Evolutionary conservation across 2,329 filamentous ascomycete genomes (phyloP).

Genomic region (Colletotrichum sp.): DNA sequence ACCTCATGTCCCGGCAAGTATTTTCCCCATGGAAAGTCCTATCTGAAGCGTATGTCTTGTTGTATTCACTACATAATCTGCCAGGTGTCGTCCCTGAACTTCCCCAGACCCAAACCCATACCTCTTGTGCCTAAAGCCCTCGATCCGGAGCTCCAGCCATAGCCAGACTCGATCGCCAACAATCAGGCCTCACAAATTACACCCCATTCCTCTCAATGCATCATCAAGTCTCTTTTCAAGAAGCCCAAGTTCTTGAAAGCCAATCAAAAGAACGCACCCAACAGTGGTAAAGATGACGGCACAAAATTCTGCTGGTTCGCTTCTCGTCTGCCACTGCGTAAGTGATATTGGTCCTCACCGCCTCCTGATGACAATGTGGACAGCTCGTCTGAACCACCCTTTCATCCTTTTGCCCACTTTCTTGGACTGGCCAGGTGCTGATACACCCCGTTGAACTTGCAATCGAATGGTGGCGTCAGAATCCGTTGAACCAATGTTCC

Average conservation of each 20-base stretch:
- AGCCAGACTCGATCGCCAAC: not conserved
- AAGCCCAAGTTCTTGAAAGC: not conserved
- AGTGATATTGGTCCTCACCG: not conserved
- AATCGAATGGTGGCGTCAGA: not conserved
- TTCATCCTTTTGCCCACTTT: not conserved
- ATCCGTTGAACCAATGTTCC: not conserved
- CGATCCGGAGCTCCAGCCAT: not conserved
- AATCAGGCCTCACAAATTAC: not conserved
- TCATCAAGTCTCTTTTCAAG: constrained; percentile 2
- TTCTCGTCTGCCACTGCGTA: not conserved
- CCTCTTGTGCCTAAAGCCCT: not conserved
- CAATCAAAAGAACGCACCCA: constrained; percentile 12
- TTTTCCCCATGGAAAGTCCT: not conserved
- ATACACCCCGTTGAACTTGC: not conserved
- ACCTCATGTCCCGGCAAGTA: not conserved
- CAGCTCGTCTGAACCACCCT: constrained; percentile 4
- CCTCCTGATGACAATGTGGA: not conserved
- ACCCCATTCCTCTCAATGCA: not conserved
- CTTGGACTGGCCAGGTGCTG: not conserved
- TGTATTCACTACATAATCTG: not conserved
- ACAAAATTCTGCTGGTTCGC: not conserved
- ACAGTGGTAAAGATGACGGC: not conserved
- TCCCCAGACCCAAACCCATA: not conserved
- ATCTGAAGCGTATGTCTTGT: not conserved
- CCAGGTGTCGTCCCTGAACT: not conserved